A percentile compares a stretch with the other conserved stretches of the same genome.
phyloP scores from a whole-genome alignment of 2,329 filamentous ascomycete species.

The Beauveria pseudobassiana region DNA sequence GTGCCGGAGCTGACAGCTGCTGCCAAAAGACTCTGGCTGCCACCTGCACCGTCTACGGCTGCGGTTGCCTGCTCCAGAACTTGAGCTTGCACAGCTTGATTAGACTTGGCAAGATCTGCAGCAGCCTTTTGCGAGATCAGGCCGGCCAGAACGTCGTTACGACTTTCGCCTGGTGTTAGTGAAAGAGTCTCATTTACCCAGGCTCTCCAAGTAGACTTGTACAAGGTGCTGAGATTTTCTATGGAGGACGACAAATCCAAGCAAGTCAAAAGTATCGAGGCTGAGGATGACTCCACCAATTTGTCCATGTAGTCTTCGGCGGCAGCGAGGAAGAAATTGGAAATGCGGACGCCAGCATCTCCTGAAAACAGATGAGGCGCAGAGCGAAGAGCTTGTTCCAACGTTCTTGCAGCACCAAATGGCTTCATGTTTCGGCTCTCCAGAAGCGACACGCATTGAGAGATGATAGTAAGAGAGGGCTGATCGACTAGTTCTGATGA shows the following conservation, averaged over 20 bases:
- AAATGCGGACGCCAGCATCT: conserved; percentile 27
- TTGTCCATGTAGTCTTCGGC: conserved; percentile 47
- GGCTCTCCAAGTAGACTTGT: conserved; percentile 35
- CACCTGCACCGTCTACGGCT: conserved; percentile 30
- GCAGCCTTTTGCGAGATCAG: conserved; percentile 41
- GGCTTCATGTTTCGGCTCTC: conserved; percentile 48
- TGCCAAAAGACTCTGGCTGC: conserved; percentile 36
- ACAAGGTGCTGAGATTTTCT: conserved; percentile 28
- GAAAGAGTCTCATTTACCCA: conserved; percentile 36
- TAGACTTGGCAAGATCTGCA: conserved; percentile 29
- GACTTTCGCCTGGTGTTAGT: conserved; percentile 17
- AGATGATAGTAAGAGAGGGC: conserved; percentile 25
- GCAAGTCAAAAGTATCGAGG: conserved; percentile 56
- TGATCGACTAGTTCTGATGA: conserved; percentile 23
- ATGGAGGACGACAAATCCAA: conserved; percentile 49
- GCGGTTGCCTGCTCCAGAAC: conserved; percentile 34
- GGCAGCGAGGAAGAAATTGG: conserved; percentile 39
- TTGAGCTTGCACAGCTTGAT: conserved; percentile 38
- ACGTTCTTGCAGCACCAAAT: conserved; percentile 43
- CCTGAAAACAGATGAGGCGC: conserved; percentile 35
- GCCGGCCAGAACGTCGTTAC: conserved; percentile 29
- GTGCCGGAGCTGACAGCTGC: conserved; percentile 36
- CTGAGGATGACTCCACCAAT: conserved; percentile 62
- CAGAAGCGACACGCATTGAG: conserved; percentile 34
- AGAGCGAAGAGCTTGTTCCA: conserved; percentile 32